phyloP scores from a whole-genome alignment of 2,329 filamentous ascomycete species.

The Bipolaris sorokiniana region DNA sequence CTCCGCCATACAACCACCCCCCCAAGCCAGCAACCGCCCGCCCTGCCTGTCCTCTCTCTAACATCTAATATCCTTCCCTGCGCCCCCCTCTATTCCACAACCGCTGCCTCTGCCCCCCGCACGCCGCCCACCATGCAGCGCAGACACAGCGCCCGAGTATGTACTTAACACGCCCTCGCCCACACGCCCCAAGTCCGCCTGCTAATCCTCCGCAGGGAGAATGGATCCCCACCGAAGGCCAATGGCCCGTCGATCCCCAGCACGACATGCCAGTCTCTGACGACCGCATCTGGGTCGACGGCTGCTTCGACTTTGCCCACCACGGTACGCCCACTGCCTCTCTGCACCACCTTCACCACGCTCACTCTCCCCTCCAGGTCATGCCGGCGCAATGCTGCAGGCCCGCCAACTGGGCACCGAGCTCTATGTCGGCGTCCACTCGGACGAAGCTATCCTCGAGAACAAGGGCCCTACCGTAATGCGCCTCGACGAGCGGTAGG shows the following conservation, averaged over 20 bases:
- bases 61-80: not conserved
- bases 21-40: constrained; percentile 8
- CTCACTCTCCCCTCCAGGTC: constrained; percentile 62
- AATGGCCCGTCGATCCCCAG: constrained; percentile 71
- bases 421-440: constrained; percentile 91
- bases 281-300: constrained; percentile 94
- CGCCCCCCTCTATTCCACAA: not conserved
- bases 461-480: constrained; percentile 99
- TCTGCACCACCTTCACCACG: not conserved
- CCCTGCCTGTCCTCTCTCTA: not conserved
- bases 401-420: constrained; percentile 88
- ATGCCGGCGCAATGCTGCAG: constrained; percentile 96
- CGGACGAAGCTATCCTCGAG: constrained; percentile 90
- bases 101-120: not conserved
- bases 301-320: constrained; percentile 99
- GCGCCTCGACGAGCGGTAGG: constrained; percentile 82
- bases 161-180: constrained; percentile 18
- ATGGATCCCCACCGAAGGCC: constrained; percentile 58
- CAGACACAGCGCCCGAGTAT: constrained; percentile 48
- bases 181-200: not conserved
- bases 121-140: constrained; percentile 34
- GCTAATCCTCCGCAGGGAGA: constrained; percentile 36
- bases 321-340: constrained; percentile 66
- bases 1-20: not conserved
- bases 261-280: constrained; percentile 63